Evolutionary conservation across 257 asterid genomes (phyloP).

Genomic region (Cruciata laevipes): DNA sequence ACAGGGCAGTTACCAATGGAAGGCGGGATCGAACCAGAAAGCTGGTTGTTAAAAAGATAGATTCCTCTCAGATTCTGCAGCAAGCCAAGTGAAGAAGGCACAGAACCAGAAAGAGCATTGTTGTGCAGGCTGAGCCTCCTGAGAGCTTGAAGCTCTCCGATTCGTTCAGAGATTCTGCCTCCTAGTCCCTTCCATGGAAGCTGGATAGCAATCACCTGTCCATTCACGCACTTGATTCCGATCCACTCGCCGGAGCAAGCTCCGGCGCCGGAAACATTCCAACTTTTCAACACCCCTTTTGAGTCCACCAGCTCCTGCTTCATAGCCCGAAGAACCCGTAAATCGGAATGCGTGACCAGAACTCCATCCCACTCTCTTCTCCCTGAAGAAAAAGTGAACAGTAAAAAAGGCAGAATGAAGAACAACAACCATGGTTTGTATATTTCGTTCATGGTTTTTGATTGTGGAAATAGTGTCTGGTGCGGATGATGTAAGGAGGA

Average conservation of each 20-base stretch:
- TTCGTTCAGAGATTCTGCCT: conserved; percentile 63
- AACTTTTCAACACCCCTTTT: conserved; percentile 50
- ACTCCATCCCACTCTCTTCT: conserved; percentile 33
- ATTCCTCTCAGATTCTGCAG: conserved; percentile 72
- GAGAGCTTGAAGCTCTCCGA: conserved; percentile 67
- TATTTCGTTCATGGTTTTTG: not conserved
- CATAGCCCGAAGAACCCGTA: conserved; percentile 38
- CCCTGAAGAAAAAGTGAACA: conserved; percentile 13
- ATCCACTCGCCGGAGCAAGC: conserved; percentile 75
- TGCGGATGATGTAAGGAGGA: not conserved
- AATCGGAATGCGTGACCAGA: conserved; percentile 37
- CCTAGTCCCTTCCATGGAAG: conserved; percentile 67
- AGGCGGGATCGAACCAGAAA: conserved; percentile 66
- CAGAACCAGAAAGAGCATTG: conserved; percentile 50
- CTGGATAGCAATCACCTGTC: conserved; percentile 57
- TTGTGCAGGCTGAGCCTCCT: conserved; percentile 81
- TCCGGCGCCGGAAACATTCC: conserved; percentile 52
- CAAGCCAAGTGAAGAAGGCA: conserved; percentile 53
- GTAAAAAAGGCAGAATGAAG: conserved; percentile 24
- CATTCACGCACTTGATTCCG: conserved; percentile 76
- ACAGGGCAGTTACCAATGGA: conserved; percentile 51
- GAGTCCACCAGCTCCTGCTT: conserved; percentile 42
- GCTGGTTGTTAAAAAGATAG: conserved; percentile 72
- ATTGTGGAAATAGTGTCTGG: conserved; percentile 23
- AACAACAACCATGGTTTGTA: conserved; percentile 10